Evolutionary conservation across 1,284 basidiomycete genomes (phyloP), one percentile per base, ranked within the genome.

Genomic region (Melanopsichium pennsylvanicum): DNA sequence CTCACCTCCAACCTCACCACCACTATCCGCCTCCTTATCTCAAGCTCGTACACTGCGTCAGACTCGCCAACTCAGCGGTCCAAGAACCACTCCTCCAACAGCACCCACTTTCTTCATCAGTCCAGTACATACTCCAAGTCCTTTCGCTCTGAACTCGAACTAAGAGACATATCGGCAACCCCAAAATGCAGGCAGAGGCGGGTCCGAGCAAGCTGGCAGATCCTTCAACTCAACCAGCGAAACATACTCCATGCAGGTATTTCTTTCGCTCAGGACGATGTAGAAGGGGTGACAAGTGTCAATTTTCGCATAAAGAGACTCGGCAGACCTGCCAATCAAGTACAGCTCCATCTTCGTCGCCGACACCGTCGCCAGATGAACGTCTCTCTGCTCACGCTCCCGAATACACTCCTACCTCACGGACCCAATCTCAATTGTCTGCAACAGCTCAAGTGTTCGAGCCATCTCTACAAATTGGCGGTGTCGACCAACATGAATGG

Each of bases 241-340:
- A 27, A 35, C 36, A 26, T 27, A 52, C 35, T 10, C 66, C 59
- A 21, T 62, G 59, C 23, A 37, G 59, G 13, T 59, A 62, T 50
- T 62, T 25, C 32, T 50, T n/a, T 23, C 58, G 59, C 16, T 62
- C 66, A 8, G 67, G 67, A n/a, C 22, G 18, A 13, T 72, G 69
- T 36, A 58, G 37, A 27, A 47, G 69, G 19, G 55, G 59, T 2
- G 33, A 44, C 33, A 42, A 50, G 35, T 72, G 69, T 37, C 33
- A 40, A 21, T 72, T 68, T 34, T 64, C 61, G 1, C 63, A 72
- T 22, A 18, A 46, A 1, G 25, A 15, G 7, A 38, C 42, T 5
- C 47, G 52, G 0, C 10, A 41, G 19, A 10, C 33, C 6, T 26
- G 23, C 3, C 47, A 34, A n/a, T 23, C 31, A 33, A 41, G 23